phyloP scores from a whole-genome alignment of 345 rosid species.

The Brassica juncea region DNA sequence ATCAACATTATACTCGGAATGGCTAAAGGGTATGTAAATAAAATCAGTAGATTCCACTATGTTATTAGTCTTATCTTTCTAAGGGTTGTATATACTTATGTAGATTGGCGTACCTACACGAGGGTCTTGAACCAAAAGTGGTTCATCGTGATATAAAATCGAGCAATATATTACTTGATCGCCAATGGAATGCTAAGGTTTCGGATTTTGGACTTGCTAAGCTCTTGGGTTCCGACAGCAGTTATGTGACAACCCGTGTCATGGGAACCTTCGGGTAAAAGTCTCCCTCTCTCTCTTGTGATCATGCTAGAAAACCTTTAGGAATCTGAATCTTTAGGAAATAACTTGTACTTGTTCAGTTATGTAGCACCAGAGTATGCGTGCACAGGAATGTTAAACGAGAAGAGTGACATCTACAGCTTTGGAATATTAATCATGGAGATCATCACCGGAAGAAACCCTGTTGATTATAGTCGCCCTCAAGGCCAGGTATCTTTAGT shows the following conservation, averaged over 20 bases:
- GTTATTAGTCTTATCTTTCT: too few relatives aligned
- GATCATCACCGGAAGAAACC: constrained; percentile 47
- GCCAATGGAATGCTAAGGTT: constrained; percentile 83
- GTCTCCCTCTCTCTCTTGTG: background rate
- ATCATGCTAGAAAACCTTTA: background rate
- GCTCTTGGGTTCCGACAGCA: constrained; percentile 70
- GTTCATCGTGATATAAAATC: constrained; percentile 94
- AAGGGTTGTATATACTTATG: background rate
- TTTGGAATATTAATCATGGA: too few relatives aligned
- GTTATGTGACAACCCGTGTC: constrained; percentile 86
- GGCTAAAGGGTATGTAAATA: constrained; percentile 66
- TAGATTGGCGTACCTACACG: constrained; percentile 85
- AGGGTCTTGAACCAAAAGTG: constrained; percentile 97
- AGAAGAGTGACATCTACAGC: too few relatives aligned
- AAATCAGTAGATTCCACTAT: background rate
- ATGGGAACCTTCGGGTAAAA: constrained; percentile 96
- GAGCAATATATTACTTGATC: constrained; percentile 84
- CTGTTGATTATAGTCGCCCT: constrained; percentile 84
- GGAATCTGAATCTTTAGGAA: background rate
- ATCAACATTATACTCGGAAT: constrained; percentile 80
- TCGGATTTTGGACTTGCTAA: constrained; percentile 98
- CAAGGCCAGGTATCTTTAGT: constrained; percentile 64
- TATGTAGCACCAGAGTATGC: too few relatives aligned
- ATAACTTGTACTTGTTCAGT: background rate
- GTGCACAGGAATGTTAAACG: too few relatives aligned